Percentiles rank a stretch among this genome's conserved stretches.
Evolutionary conservation across 257 asterid species (phyloP).

Genomic region (Nicotiana undulata): DNA sequence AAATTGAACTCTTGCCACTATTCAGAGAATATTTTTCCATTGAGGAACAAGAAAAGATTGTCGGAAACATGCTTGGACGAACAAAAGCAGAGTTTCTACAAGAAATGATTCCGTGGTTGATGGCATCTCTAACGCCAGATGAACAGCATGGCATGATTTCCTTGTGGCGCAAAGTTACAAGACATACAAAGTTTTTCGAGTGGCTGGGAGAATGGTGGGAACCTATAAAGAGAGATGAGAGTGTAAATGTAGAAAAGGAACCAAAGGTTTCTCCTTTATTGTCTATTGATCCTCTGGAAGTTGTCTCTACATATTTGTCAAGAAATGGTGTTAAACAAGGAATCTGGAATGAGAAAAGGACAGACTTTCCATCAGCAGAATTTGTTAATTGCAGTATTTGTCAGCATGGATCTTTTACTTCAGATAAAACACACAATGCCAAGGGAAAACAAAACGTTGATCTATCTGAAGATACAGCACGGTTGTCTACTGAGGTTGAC

Average conservation of each 20-base stretch:
- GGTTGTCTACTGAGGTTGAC: conserved; percentile 24
- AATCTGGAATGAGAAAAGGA: conserved; percentile 15
- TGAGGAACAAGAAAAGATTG: conserved; percentile 71
- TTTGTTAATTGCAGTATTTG: conserved; percentile 7
- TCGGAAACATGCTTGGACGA: conserved; percentile 75
- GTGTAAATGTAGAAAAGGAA: conserved; percentile 30
- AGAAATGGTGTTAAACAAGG: conserved; percentile 28
- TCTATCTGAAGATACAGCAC: conserved; percentile 22
- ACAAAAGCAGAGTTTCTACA: conserved; percentile 51
- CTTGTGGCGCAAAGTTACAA: conserved; percentile 59
- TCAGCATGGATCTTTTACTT: conserved; percentile 26
- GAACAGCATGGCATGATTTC: conserved; percentile 52
- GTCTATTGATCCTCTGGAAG: conserved; percentile 54
- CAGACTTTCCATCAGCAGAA: conserved; percentile 12
- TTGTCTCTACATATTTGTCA: conserved; percentile 49
- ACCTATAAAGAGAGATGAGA: conserved; percentile 38
- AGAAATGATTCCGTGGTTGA: conserved; percentile 76
- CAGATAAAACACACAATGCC: conserved; percentile 16
- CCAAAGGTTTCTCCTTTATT: conserved; percentile 27
- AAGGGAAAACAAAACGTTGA: conserved; percentile 21
- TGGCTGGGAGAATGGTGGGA: conserved; percentile 94
- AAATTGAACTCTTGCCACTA: conserved; percentile 58
- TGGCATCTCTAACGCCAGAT: conserved; percentile 46
- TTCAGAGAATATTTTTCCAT: conserved; percentile 54
- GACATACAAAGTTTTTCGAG: conserved; percentile 57